Evolutionary conservation across 495 filamentous ascomycete genomes (phyloP).

Genomic region (Parachaetomium inaequale): DNA sequence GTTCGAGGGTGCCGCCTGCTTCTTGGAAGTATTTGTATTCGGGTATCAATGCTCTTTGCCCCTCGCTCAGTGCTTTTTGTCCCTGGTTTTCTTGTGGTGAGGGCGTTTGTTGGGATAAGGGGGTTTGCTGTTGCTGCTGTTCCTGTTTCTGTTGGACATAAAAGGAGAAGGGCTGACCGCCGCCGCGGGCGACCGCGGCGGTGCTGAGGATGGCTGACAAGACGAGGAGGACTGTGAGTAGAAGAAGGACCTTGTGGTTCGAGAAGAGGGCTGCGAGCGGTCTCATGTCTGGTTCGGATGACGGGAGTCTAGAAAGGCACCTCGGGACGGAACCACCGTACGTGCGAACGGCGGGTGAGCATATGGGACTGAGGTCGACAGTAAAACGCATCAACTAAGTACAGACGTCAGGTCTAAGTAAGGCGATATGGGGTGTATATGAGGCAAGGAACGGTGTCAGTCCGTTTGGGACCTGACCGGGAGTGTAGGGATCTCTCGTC

Average conservation of each 20-base stretch:
- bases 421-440: too few relatives aligned
- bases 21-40: conserved; percentile 52
- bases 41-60: neutral
- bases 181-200: conserved; percentile 3
- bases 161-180: neutral
- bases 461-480: too few relatives aligned
- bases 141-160: neutral
- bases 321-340: too few relatives aligned
- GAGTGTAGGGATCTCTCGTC: too few relatives aligned
- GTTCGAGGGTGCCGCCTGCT: conserved; percentile 52
- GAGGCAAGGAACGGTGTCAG: too few relatives aligned
- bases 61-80: too few relatives aligned
- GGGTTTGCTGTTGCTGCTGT: neutral
- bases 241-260: neutral
- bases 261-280: neutral
- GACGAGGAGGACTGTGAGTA: neutral
- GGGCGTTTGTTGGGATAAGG: neutral
- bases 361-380: too few relatives aligned
- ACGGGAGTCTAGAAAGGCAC: neutral
- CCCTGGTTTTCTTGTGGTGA: neutral
- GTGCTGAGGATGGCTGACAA: conserved; percentile 8
- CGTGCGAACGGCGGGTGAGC: too few relatives aligned
- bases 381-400: too few relatives aligned
- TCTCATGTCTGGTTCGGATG: neutral
- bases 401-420: too few relatives aligned